Conservation (phyloP, 352 stramenopile genomes). For the Pythium phragmiticola region DNA sequence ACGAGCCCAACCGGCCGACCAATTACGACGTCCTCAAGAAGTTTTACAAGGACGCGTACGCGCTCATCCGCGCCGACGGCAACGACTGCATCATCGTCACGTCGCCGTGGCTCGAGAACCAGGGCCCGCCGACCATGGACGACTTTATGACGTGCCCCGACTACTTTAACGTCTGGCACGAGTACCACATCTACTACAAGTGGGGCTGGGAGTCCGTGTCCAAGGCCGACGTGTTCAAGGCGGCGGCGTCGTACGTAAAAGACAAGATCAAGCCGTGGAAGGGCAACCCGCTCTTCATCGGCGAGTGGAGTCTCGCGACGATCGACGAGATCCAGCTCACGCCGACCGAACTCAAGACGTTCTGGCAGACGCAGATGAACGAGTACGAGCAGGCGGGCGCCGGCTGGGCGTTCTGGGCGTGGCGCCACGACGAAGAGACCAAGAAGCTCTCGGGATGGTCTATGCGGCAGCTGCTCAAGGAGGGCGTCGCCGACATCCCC, state of each 20-base stretch:
- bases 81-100: conserved; percentile 56
- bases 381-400: conserved; percentile 20
- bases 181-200: conserved; percentile 60
- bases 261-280: conserved; percentile 12
- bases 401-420: conserved; percentile 30
- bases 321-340: conserved; percentile 31
- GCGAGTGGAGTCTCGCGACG: conserved; percentile 53
- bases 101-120: conserved; percentile 47
- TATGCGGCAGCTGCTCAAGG: conserved; percentile 21
- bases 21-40: conserved; percentile 38
- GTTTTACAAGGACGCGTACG: conserved; percentile 60
- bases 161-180: conserved; percentile 58
- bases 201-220: conserved; percentile 35
- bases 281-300: conserved; percentile 47
- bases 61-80: conserved; percentile 48
- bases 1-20: conserved; percentile 52
- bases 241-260: conserved; percentile 21
- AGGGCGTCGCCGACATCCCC: conserved; percentile 10
- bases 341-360: conserved; percentile 25
- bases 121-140: conserved; percentile 32
- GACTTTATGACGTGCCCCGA: conserved; percentile 35
- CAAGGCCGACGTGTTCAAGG: conserved; percentile 24
- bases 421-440: conserved; percentile 25
- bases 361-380: conserved; percentile 33
- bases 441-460: conserved; percentile 23